Percentiles rank a stretch among this genome's conserved stretches.
These are phyloP conservation scores for Heliamphora exappendiculata DNA, from an alignment of 148 eudicot species.

Conservation along the genomic window DNA sequence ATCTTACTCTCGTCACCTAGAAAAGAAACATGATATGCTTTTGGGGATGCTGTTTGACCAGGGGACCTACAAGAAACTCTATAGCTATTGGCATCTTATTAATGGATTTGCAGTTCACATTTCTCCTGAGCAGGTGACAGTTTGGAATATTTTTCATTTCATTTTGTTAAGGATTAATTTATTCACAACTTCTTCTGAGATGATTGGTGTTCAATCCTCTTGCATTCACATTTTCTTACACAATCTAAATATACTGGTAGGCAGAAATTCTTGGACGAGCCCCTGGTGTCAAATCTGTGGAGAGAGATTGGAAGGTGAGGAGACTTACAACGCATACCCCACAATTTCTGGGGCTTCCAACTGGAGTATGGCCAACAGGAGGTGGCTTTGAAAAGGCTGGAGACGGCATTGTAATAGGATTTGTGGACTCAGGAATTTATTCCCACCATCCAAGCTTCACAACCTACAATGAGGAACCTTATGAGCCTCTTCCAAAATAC, in stretches of 20 bases:
- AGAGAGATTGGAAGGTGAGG: slow-evolving; percentile 93
- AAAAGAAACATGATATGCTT: slow-evolving; percentile 91
- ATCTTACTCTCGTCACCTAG: slow-evolving; percentile 82
- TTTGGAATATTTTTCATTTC: slow-evolving; percentile 7
- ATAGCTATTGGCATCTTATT: slow-evolving; percentile 84
- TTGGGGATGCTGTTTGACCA: slow-evolving; percentile 69
- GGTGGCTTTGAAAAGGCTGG: slow-evolving; percentile 90
- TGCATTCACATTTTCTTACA: slow-evolving; percentile 29
- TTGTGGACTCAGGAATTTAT: slow-evolving; percentile 86
- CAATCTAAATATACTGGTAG: slow-evolving; percentile 54
- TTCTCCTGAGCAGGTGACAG: slow-evolving; percentile 85
- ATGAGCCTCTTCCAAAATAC: slow-evolving; percentile 75
- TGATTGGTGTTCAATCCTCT: background rate
- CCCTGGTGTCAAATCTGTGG: slow-evolving; percentile 86
- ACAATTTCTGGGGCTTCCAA: slow-evolving; percentile 93
- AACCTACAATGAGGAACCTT: slow-evolving; percentile 55
- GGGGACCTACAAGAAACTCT: slow-evolving; percentile 74
- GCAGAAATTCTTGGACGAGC: slow-evolving; percentile 80
- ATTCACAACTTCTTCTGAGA: background rate
- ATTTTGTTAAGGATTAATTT: background rate
- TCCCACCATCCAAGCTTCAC: slow-evolving; percentile 90
- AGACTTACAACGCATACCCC: slow-evolving; percentile 97
- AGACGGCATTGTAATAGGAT: slow-evolving; percentile 86
- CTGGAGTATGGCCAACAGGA: slow-evolving; percentile 97
- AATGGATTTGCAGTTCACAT: slow-evolving; percentile 90